Conservation (phyloP, 768 basidiomycete species). For the Rubroboletus satanas region DNA sequence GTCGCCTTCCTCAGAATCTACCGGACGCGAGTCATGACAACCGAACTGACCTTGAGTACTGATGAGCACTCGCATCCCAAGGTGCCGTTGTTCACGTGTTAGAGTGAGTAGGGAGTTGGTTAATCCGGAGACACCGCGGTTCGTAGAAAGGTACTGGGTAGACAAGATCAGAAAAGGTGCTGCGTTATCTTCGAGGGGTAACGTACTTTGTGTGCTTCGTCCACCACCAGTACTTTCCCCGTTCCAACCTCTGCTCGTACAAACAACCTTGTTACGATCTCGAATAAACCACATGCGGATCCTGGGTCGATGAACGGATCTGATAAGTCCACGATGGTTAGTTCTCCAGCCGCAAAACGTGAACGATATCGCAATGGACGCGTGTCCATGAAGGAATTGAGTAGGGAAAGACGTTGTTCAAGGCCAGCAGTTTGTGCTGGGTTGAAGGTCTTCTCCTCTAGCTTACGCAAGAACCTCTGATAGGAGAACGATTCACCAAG, state of each 20-base stretch:
- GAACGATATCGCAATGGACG: not conserved
- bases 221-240: conserved; percentile 63
- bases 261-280: conserved; percentile 60
- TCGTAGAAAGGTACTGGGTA: conserved; percentile 50
- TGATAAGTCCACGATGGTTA: conserved; percentile 65
- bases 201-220: conserved; percentile 68
- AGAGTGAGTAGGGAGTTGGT: conserved; percentile 53
- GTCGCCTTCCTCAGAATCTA: not conserved
- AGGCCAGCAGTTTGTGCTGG: conserved; percentile 51
- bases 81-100: conserved; percentile 63
- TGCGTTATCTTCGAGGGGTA: not conserved
- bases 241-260: conserved; percentile 51
- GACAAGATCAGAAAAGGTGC: not conserved
- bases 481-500: conserved; percentile 57
- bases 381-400: conserved; percentile 51
- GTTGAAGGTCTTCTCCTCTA: conserved; percentile 49
- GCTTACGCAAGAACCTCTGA: conserved; percentile 38
- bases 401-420: conserved; percentile 55
- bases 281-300: conserved; percentile 62
- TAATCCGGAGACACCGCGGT: conserved; percentile 44
- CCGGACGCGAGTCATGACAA: not conserved
- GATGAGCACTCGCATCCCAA: conserved; percentile 67
- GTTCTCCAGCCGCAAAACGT: conserved; percentile 50
- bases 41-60: conserved; percentile 60
- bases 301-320: conserved; percentile 65